phyloP scores from a whole-genome alignment of 169 alveolate species.

The Plasmodium vinckei region DNA sequence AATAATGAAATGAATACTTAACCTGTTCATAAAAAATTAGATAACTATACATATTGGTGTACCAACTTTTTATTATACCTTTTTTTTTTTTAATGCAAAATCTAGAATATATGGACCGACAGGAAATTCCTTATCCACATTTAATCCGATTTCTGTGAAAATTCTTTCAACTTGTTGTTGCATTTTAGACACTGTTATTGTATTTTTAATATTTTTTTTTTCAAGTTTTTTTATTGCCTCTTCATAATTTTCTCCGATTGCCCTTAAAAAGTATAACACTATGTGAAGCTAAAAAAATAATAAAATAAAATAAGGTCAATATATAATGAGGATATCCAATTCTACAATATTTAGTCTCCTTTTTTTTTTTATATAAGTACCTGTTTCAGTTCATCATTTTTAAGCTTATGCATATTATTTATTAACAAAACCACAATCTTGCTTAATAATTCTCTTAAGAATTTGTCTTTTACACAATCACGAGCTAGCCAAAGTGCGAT shows the following conservation, averaged over 20 bases:
- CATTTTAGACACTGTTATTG: constrained; percentile 59
- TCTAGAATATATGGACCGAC: constrained; percentile 62
- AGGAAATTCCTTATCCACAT: constrained; percentile 25
- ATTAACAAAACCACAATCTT: constrained; percentile 13
- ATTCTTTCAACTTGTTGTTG: constrained; percentile 52
- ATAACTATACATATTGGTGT: not conserved
- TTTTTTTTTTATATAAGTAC: constrained; percentile 1
- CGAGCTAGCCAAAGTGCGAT: constrained; percentile 37
- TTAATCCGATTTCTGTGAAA: constrained; percentile 61
- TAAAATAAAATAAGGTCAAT: too few relatives aligned
- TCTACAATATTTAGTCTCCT: not conserved
- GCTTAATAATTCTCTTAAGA: not conserved
- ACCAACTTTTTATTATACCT: not conserved
- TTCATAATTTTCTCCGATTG: constrained; percentile 18
- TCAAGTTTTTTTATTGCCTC: constrained; percentile 35
- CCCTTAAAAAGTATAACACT: constrained; percentile 37
- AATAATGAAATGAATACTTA: not conserved
- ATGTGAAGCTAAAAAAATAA: constrained; percentile 40
- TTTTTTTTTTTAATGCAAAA: constrained; percentile 42
- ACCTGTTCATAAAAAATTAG: not conserved
- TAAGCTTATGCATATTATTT: constrained; percentile 25
- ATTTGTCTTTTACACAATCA: not conserved
- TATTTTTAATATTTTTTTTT: constrained; percentile 51
- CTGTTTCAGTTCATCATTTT: constrained; percentile 72
- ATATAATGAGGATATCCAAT: not conserved